Base-by-base conservation (phyloP, 345 rosid species). In the Pseudoturritis turrita region DNA sequence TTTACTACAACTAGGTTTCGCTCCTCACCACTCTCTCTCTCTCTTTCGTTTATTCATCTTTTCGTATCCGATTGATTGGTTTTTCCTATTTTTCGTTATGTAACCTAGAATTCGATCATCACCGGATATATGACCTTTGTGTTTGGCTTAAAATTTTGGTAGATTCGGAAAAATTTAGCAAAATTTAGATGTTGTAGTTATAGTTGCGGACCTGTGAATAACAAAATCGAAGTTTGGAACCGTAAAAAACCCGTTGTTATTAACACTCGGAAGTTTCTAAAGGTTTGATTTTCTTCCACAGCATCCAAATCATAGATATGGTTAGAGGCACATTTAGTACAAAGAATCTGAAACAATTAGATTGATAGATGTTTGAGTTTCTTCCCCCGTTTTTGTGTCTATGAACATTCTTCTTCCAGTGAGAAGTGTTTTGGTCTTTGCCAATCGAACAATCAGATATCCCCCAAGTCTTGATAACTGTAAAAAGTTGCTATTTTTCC, bases 1-100 rank as follows among this genome's bases (percentile, higher is more conserved):
- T 89, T 71, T 87, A 87, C 76, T 87, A 87, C 77, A 89, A 80
- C 55, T 89, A 63, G 82, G 31, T 65, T 31, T 5, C n/a, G 7
- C 7, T 47, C 14, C 23, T 47, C 6, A 11, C 29, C 18, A 35
- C n/a, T 66, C 60, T 33, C 3, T 33, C n/a, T n/a, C n/a, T n/a
- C n/a, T n/a, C n/a, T 52, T 37, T 39, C 7, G 31, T 17, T 54
- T n/a, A n/a, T n/a, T 31, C 54, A 37, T 62, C 29, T 53, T 12
- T 26, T 6, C 0, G 7, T 40, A 10, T 44, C 6, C 9, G 40
- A 53, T 66, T 66, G 6, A 7, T 10, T 33, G 37, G 37, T 33
- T 33, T 61, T 21, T 7, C 0, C 3, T 6, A n/a, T 40, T 3
- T 26, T 43, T 31, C 14, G 9, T 13, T 62, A 6, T 45, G 8